Percentiles rank a stretch among this genome's conserved stretches.
Conservation (phyloP, 2,329 filamentous ascomycete genomes). For the Alternaria sp. region DNA sequence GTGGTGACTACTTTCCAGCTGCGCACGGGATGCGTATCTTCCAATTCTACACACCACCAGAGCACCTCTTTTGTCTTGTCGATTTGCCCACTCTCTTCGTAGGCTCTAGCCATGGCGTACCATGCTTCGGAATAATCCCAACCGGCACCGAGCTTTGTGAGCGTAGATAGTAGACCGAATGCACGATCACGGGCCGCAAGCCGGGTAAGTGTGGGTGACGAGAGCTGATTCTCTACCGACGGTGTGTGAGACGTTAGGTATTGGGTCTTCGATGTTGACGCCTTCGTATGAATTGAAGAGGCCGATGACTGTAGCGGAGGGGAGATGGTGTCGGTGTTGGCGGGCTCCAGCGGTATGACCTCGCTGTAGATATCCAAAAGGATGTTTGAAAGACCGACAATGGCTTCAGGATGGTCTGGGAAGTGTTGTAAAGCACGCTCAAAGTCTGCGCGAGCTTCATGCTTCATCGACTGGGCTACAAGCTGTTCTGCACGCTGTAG, state of each 20-base stretch:
- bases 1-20: conserved; percentile 73
- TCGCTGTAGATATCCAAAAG: conserved; percentile 84
- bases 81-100: conserved; percentile 83
- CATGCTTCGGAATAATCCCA: conserved; percentile 96
- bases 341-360: conserved; percentile 64
- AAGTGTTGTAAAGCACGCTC: conserved; percentile 82
- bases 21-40: conserved; percentile 81
- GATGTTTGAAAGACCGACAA: conserved; percentile 82
- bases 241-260: conserved; percentile 60
- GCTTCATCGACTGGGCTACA: conserved; percentile 66
- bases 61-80: conserved; percentile 91
- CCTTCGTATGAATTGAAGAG: conserved; percentile 9
- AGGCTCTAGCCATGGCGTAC: conserved; percentile 84
- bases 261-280: conserved; percentile 33
- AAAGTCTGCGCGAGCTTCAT: conserved; percentile 76
- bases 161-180: conserved; percentile 77
- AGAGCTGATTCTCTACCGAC: conserved; percentile 49
- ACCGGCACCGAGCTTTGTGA: conserved; percentile 84
- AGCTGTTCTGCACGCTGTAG: conserved; percentile 71
- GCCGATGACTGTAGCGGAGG: conserved; percentile 11
- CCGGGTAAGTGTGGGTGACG: conserved; percentile 76
- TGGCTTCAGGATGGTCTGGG: conserved; percentile 79
- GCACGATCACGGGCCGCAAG: conserved; percentile 91
- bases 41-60: conserved; percentile 97
- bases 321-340: conserved; percentile 38